Percentiles rank a stretch among this genome's conserved stretches.
Evolutionary conservation across 1,284 basidiomycete species (phyloP).

Genomic region (Trichosporon sp.): DNA sequence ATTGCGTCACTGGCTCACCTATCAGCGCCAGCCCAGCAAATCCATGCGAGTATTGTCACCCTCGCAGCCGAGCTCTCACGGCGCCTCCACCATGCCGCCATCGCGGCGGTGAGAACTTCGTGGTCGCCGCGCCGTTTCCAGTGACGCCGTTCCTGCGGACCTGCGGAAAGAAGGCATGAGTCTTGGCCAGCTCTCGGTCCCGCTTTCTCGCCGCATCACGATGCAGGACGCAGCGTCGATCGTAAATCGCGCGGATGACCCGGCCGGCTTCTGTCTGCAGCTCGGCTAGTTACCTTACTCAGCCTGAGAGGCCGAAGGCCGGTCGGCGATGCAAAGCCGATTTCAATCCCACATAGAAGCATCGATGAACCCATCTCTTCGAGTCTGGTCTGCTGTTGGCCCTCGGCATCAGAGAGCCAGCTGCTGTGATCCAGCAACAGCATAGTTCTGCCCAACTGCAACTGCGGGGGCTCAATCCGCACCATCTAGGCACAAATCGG

Average conservation of each 20-base stretch:
- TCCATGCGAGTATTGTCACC: neutral
- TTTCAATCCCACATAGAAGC: neutral
- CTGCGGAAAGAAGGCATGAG: neutral
- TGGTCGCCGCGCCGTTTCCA: neutral
- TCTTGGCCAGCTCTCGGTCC: neutral
- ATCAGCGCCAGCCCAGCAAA: slow-evolving; percentile 1
- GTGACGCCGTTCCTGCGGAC: neutral
- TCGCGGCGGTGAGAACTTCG: neutral
- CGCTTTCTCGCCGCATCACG: neutral
- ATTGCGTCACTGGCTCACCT: slow-evolving; percentile 2
- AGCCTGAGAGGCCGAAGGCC: neutral
- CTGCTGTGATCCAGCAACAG: too few relatives aligned
- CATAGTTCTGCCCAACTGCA: too few relatives aligned
- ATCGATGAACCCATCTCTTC: neutral
- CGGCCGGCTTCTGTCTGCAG: too few relatives aligned
- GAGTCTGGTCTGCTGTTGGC: neutral
- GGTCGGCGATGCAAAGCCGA: neutral
- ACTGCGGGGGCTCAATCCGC: neutral
- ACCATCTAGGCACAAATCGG: neutral
- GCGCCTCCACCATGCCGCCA: neutral
- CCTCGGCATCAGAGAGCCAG: too few relatives aligned
- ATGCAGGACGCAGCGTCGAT: too few relatives aligned
- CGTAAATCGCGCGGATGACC: too few relatives aligned
- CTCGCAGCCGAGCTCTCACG: neutral
- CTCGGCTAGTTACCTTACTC: neutral